Conservation (phyloP, 805 yeast genomes). For the Candida golubevii region DNA sequence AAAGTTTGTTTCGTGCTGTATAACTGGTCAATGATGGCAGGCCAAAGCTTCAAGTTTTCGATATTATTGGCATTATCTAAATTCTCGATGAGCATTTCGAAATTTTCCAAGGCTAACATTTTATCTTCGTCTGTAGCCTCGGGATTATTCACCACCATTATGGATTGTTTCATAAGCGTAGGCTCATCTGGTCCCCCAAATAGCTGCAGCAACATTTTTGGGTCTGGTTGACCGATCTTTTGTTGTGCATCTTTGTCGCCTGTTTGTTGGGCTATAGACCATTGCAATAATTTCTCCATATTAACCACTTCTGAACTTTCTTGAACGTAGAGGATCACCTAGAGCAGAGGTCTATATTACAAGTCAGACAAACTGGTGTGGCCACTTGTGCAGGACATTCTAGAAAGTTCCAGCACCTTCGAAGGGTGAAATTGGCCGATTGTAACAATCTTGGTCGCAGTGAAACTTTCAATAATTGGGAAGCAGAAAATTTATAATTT, state of each 20-base stretch:
- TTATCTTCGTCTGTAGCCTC: slow-evolving; percentile 61
- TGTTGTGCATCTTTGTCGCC: slow-evolving; percentile 66
- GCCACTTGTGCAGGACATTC: slow-evolving; percentile 12
- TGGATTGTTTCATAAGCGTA: slow-evolving; percentile 75
- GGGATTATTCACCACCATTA: slow-evolving; percentile 53
- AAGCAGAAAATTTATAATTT: too few relatives aligned
- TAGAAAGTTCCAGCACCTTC: slow-evolving; percentile 13
- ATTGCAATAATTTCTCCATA: slow-evolving; percentile 88
- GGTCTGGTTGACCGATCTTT: slow-evolving; percentile 68
- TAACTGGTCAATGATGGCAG: slow-evolving; percentile 53
- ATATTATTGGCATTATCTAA: slow-evolving; percentile 93
- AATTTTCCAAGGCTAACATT: slow-evolving; percentile 77
- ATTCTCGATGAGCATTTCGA: slow-evolving; percentile 90
- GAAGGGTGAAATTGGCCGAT: neutral
- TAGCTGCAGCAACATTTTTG: slow-evolving; percentile 71
- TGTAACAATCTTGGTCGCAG: too few relatives aligned
- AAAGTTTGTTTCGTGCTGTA: slow-evolving; percentile 37
- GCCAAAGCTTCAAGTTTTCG: slow-evolving; percentile 81
- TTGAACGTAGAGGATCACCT: neutral
- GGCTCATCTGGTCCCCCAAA: slow-evolving; percentile 86
- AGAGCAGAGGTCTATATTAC: too few relatives aligned
- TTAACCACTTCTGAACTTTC: neutral
- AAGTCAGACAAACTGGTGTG: too few relatives aligned
- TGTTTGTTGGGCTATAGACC: slow-evolving; percentile 82
- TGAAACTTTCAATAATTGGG: too few relatives aligned